Conservation (phyloP, 345 rosid species). For the Adansonia digitata region DNA sequence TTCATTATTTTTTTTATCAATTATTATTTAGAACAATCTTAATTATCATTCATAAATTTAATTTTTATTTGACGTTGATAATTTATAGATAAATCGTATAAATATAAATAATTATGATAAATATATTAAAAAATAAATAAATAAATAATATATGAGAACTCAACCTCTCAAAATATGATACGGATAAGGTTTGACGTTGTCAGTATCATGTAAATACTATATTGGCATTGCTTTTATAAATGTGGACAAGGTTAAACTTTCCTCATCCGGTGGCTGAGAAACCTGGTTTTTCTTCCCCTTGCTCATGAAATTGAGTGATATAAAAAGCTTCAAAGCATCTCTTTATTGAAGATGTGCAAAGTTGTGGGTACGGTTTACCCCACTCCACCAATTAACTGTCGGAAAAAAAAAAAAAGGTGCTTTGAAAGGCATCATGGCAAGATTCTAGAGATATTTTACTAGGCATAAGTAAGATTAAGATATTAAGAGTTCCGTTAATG, state of each 20-base stretch:
- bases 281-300: not conserved
- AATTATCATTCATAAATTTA: too few species aligned
- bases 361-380: too few species aligned
- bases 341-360: not conserved
- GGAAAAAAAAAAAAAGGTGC: not conserved
- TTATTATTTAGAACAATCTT: too few species aligned
- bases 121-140: too few species aligned
- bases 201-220: not conserved
- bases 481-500: not conserved
- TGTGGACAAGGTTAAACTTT: conserved; percentile 8
- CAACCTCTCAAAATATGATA: too few species aligned
- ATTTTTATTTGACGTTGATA: too few species aligned
- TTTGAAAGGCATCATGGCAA: not conserved
- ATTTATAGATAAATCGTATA: too few species aligned
- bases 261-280: not conserved
- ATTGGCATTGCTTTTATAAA: not conserved
- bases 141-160: too few species aligned
- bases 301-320: not conserved
- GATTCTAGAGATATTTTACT: not conserved
- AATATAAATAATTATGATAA: too few species aligned
- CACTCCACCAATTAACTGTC: not conserved
- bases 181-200: too few species aligned
- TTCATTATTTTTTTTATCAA: too few species aligned
- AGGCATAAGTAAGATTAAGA: not conserved
- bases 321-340: not conserved